Conservation (phyloP, 441 rosid genomes). For the Brassica hybrid region DNA sequence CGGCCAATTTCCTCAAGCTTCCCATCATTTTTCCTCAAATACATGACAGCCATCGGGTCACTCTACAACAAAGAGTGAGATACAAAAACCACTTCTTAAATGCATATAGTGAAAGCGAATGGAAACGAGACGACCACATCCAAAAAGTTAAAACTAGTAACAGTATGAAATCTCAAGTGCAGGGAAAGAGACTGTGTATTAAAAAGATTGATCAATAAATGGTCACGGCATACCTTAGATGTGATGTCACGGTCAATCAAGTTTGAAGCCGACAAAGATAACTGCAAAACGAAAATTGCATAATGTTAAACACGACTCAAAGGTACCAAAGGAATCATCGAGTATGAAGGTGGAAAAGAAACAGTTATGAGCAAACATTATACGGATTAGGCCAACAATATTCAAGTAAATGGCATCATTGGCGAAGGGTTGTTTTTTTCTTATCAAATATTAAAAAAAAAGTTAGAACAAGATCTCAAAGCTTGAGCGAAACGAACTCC, state of each 20-base stretch:
- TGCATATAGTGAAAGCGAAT: not conserved
- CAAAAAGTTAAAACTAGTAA: not conserved
- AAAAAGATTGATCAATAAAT: not conserved
- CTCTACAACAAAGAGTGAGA: slow-evolving; percentile 54
- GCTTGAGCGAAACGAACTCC: no score
- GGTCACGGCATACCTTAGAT: slow-evolving; percentile 61
- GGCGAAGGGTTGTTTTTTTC: not conserved
- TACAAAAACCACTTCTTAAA: slow-evolving; percentile 4
- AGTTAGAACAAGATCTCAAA: no score
- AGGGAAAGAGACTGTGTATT: not conserved
- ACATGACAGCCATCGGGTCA: slow-evolving; percentile 81
- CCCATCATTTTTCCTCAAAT: slow-evolving; percentile 65
- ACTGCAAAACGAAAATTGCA: slow-evolving; percentile 49
- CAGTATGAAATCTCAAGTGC: not conserved
- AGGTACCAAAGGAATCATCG: not conserved
- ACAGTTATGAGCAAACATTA: not conserved
- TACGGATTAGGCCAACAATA: not conserved
- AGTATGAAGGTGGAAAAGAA: not conserved
- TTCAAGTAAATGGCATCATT: not conserved
- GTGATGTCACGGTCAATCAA: slow-evolving; percentile 69
- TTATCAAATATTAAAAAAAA: not conserved
- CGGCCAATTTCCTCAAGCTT: slow-evolving; percentile 80
- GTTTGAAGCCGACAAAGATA: slow-evolving; percentile 74
- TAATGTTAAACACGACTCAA: slow-evolving; percentile 10
- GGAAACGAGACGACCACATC: not conserved